Base-by-base conservation (phyloP, 2,329 filamentous ascomycete species). In the Trichoderma hamatum region DNA sequence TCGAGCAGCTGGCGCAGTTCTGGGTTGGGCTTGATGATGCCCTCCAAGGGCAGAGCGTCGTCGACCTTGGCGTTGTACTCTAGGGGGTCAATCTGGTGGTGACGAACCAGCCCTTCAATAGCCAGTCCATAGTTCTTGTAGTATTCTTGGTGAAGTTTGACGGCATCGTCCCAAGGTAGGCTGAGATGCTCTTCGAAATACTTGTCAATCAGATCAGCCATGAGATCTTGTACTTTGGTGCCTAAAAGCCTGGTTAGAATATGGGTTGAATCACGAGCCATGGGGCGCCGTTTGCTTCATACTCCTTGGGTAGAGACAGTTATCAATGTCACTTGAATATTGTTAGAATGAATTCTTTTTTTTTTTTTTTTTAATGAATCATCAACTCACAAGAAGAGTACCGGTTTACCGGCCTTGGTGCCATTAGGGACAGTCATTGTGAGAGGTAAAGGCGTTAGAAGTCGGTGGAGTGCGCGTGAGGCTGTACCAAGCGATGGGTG, bases 51-150 rank as follows among this genome's bases (percentile, higher is more conserved):
- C 26, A 99, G 82, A 3, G 96, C 96, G 78, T 99, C 96, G 77
- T 99, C 96, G 14, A 99, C 96, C 80, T 97, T 91, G 72, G 87
- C 82, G 79, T 99, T 99, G 84, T 98, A 99, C 67, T 96, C 94
- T 5, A 99, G 84, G 1, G 96, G 92, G 76, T 98, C 93, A 75
- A 99, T 97, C 80, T 97, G 90, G 82, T 99, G 96, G 80, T 97
- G 92, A 11, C 93, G 90, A 46, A 97, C 93, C 1, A 99, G 86
- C 1, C 96, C 96, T 82, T 98, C 94, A 72, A 99, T 96, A 34
- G 96, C 96, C n/a, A 99, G 88, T 34, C 96, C 96, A 78, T 99
- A 99, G 79, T 92, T 94, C 76, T 90, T 91, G 83, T 98, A 99
- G 83, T 99, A 99, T 75, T 94, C 92, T 79, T 89, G 85, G 80